Evolutionary conservation across 345 rosid genomes (phyloP).

Genomic region (Ceriops tagal): DNA sequence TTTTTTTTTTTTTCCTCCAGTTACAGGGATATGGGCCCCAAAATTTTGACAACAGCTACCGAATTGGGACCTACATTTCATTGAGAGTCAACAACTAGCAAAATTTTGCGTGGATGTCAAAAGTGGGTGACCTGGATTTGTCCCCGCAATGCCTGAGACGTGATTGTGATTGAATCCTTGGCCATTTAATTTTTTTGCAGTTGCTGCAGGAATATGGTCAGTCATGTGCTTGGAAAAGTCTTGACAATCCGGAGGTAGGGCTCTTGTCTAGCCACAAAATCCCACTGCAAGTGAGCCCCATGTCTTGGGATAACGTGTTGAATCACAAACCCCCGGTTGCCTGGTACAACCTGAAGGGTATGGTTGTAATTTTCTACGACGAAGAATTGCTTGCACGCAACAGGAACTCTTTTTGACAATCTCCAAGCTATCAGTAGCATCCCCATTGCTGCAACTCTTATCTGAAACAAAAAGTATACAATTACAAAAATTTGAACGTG

Average conservation of each 20-base stretch:
- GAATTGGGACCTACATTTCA: background rate
- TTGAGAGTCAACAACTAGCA: background rate
- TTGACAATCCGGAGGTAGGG: background rate
- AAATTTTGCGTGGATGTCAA: conserved; percentile 14
- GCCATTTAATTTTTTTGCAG: background rate
- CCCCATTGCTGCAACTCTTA: background rate
- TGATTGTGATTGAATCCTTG: background rate
- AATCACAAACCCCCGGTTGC: background rate
- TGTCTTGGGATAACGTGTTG: background rate
- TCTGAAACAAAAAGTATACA: background rate
- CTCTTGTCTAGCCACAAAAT: background rate
- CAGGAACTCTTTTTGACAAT: no score
- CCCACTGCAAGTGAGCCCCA: background rate
- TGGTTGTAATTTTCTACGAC: no score
- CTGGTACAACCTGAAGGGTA: no score
- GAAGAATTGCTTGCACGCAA: no score
- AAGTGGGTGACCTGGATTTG: background rate
- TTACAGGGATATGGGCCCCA: conserved; percentile 5
- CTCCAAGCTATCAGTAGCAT: no score
- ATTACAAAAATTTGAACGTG: no score
- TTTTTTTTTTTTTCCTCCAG: background rate
- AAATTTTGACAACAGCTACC: background rate
- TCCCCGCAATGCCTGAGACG: conserved; percentile 10
- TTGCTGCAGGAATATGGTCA: background rate
- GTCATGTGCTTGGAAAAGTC: background rate